These are phyloP conservation scores for Pseudozyma sp. DNA, from an alignment of 1,284 basidiomycete species.

Conservation along the genomic window DNA sequence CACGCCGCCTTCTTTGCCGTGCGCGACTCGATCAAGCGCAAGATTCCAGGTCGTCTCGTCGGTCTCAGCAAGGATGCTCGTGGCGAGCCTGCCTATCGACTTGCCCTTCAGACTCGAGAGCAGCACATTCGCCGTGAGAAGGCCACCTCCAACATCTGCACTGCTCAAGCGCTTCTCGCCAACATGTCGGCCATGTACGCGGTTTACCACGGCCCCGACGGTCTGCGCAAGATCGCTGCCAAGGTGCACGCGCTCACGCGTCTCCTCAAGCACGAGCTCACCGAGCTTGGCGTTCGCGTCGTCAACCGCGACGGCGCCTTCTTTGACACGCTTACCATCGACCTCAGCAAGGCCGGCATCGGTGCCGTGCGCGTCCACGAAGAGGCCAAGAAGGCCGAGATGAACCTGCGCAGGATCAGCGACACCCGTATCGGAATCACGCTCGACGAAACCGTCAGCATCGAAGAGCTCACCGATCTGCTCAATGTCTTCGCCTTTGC, in stretches of 20 bases:
- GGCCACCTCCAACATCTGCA: slow-evolving; percentile 69
- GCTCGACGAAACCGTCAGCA: slow-evolving; percentile 87
- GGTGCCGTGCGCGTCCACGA: slow-evolving; percentile 79
- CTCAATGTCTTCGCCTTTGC: slow-evolving; percentile 82
- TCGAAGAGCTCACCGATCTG: slow-evolving; percentile 75
- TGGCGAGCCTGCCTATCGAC: slow-evolving; percentile 87
- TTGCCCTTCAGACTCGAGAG: slow-evolving; percentile 80
- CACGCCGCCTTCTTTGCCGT: slow-evolving; percentile 93
- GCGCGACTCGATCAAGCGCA: slow-evolving; percentile 90
- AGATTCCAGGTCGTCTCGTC: slow-evolving; percentile 95
- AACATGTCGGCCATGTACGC: slow-evolving; percentile 71
- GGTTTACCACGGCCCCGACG: slow-evolving; percentile 92
- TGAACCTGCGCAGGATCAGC: slow-evolving; percentile 88
- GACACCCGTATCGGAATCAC: slow-evolving; percentile 84
- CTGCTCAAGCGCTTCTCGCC: slow-evolving; percentile 66
- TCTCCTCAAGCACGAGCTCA: slow-evolving; percentile 79
- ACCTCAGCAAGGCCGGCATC: slow-evolving; percentile 76
- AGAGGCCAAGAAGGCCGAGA: slow-evolving; percentile 76
- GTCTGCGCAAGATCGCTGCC: slow-evolving; percentile 84
- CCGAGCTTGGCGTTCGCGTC: slow-evolving; percentile 78
- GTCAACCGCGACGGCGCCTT: slow-evolving; percentile 74
- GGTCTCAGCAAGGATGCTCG: slow-evolving; percentile 86
- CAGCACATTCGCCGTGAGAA: slow-evolving; percentile 69
- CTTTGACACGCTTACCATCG: slow-evolving; percentile 94
- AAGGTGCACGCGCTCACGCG: slow-evolving; percentile 91